Evolutionary conservation across 179 eudicot species (phyloP).

Genomic region (Sideroxylon spinosum): DNA sequence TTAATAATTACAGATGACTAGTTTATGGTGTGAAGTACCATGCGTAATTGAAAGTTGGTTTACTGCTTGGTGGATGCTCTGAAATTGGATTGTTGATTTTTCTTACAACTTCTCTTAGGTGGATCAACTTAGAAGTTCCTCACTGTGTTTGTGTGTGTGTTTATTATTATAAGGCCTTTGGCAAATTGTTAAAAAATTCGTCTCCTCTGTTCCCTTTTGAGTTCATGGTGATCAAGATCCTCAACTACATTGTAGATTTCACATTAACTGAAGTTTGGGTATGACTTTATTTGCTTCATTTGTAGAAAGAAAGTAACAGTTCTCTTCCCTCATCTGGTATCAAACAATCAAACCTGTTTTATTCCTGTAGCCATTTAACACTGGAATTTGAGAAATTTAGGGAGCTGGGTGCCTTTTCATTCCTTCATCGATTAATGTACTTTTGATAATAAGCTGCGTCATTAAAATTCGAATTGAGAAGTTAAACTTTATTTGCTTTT

Average conservation of each 20-base stretch:
- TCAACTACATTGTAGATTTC: background rate
- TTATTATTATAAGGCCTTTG: too few relatives aligned
- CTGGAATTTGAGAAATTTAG: background rate
- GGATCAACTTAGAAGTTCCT: too few relatives aligned
- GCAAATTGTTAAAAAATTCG: too few relatives aligned
- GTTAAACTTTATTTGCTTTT: constrained; percentile 10
- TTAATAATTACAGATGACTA: too few relatives aligned
- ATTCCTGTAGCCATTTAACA: background rate
- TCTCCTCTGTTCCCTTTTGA: too few relatives aligned
- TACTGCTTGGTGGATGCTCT: too few relatives aligned
- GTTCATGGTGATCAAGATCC: background rate
- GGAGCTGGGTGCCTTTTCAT: background rate
- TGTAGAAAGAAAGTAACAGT: background rate
- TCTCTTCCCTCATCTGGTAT: background rate
- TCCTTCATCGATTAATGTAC: background rate
- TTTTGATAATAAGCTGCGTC: background rate
- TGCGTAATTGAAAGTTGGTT: too few relatives aligned
- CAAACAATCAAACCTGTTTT: background rate
- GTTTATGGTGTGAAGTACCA: too few relatives aligned
- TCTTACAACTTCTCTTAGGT: too few relatives aligned
- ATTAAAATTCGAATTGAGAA: background rate
- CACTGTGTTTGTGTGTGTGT: too few relatives aligned
- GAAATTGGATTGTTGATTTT: too few relatives aligned
- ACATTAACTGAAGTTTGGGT: background rate
- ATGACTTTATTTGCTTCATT: background rate